phyloP scores from a whole-genome alignment of 768 basidiomycete genomes.

The Tulasnella sp. region DNA sequence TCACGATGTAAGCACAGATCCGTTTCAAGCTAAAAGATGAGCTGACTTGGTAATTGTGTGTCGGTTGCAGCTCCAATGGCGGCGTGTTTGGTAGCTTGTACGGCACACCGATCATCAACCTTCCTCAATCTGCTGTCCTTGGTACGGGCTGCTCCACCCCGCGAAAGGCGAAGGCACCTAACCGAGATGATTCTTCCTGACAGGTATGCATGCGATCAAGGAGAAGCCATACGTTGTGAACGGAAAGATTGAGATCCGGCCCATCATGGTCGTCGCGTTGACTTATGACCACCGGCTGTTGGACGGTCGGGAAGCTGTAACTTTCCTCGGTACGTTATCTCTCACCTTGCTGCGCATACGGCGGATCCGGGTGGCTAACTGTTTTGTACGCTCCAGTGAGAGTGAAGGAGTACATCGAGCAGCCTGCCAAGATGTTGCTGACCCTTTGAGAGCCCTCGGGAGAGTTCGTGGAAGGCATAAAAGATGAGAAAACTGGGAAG shows the following conservation, averaged over 20 bases:
- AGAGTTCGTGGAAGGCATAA: too few relatives aligned
- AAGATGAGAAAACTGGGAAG: too few relatives aligned
- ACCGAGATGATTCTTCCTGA: not conserved
- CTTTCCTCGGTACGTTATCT: slow-evolving; percentile 75
- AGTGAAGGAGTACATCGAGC: slow-evolving; percentile 88
- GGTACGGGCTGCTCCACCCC: too few relatives aligned
- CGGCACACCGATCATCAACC: slow-evolving; percentile 98
- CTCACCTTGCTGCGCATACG: not conserved
- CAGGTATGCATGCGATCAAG: slow-evolving; percentile 91
- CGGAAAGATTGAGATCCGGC: slow-evolving; percentile 91
- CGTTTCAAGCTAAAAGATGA: not conserved
- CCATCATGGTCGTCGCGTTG: slow-evolving; percentile 89
- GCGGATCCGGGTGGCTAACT: slow-evolving; percentile 3
- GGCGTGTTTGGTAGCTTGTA: slow-evolving; percentile 96
- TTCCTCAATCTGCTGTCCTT: slow-evolving; percentile 88
- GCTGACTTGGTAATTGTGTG: not conserved
- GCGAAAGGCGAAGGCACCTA: too few relatives aligned
- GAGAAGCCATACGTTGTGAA: slow-evolving; percentile 82
- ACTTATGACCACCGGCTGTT: slow-evolving; percentile 94
- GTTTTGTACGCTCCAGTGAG: slow-evolving; percentile 40
- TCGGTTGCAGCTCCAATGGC: slow-evolving; percentile 75
- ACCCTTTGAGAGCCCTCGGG: too few relatives aligned
- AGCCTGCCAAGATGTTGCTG: slow-evolving; percentile 83
- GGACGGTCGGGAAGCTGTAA: slow-evolving; percentile 91
- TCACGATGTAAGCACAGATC: slow-evolving; percentile 68